phyloP scores from a whole-genome alignment of 2,329 filamentous ascomycete species.

The Monosporascus sp. region DNA sequence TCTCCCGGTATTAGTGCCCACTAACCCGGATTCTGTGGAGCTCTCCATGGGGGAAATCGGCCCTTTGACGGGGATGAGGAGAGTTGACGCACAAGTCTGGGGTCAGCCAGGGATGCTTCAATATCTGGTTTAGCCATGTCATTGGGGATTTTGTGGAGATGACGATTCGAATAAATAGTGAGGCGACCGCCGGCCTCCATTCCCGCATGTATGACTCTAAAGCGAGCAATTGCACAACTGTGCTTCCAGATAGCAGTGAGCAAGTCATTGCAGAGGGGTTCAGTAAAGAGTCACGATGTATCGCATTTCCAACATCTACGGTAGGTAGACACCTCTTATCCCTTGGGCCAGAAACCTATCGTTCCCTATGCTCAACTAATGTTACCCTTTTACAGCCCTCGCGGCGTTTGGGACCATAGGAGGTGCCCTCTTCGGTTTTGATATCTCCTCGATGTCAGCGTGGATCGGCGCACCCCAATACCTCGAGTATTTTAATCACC shows the following conservation, averaged over 20 bases:
- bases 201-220: neutral
- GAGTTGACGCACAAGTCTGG: neutral
- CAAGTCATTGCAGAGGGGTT: neutral
- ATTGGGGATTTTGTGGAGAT: neutral
- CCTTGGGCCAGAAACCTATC: neutral
- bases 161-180: neutral
- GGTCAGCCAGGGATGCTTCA: neutral
- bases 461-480: constrained; percentile 45
- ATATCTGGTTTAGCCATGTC: neutral
- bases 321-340: neutral
- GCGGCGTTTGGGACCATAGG: constrained; percentile 29
- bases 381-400: neutral
- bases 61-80: neutral
- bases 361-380: neutral
- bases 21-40: neutral
- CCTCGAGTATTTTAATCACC: constrained; percentile 42
- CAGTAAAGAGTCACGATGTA: constrained; percentile 1
- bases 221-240: neutral
- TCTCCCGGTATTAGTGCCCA: no score
- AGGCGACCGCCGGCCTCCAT: neutral
- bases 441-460: constrained; percentile 32
- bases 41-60: neutral
- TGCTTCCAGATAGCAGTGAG: neutral
- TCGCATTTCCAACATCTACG: constrained; percentile 4
- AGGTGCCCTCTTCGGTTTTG: constrained; percentile 28